A percentile compares a stretch with the other conserved stretches of the same genome.
Evolutionary conservation across 106 monocot species (phyloP).

Genomic region (Apostasia shenzhenica): DNA sequence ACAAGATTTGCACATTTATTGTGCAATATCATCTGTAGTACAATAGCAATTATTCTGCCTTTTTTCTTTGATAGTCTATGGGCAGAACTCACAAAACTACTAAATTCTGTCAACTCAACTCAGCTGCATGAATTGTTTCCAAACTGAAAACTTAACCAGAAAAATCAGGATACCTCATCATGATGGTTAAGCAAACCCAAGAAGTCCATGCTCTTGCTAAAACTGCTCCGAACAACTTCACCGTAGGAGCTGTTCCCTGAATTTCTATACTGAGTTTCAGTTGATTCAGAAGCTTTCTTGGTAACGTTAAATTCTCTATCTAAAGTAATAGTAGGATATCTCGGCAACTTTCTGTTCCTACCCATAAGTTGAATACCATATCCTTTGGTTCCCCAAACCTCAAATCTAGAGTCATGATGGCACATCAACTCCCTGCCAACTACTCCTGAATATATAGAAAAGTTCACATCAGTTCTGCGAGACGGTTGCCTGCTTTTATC

Average conservation of each 20-base stretch:
- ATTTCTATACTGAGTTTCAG: slow-evolving; percentile 14
- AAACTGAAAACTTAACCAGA: neutral
- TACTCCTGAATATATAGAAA: slow-evolving; percentile 76
- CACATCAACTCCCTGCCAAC: slow-evolving; percentile 80
- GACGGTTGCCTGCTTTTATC: slow-evolving; percentile 43
- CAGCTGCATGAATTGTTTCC: no score
- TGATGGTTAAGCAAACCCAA: slow-evolving; percentile 37
- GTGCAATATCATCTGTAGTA: no score
- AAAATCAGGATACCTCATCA: slow-evolving; percentile 57
- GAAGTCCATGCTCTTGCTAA: slow-evolving; percentile 48
- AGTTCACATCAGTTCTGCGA: slow-evolving; percentile 86
- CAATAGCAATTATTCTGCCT: no score
- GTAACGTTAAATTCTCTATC: slow-evolving; percentile 24
- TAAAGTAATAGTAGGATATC: slow-evolving; percentile 28
- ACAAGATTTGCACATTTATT: no score
- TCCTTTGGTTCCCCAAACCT: slow-evolving; percentile 83
- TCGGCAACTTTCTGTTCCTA: slow-evolving; percentile 69
- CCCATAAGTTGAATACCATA: slow-evolving; percentile 49
- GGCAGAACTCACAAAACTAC: neutral
- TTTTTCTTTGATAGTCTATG: no score
- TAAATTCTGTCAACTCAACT: neutral
- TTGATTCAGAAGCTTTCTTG: slow-evolving; percentile 2
- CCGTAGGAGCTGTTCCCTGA: slow-evolving; percentile 13
- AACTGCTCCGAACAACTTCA: slow-evolving; percentile 15
- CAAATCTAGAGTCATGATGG: slow-evolving; percentile 75